Conservation (phyloP, 2,329 filamentous ascomycete species). For the Hypoxylon sp. region DNA sequence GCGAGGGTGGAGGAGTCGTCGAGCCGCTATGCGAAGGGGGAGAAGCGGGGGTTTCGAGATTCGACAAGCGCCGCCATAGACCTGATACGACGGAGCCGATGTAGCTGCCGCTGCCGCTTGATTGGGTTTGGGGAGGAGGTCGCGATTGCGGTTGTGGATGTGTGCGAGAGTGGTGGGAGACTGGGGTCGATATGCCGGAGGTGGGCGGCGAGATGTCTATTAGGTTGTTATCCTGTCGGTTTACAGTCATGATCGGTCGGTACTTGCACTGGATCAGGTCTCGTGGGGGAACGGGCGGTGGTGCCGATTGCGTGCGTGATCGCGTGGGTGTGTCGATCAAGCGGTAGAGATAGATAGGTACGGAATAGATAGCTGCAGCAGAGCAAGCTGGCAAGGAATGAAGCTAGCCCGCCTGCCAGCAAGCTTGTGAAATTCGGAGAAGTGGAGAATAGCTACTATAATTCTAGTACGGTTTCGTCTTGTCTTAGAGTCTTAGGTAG, state of each 20-base stretch:
- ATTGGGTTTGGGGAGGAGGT: constrained; percentile 32
- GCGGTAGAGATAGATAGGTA: constrained; percentile 9
- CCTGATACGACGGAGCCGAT: constrained; percentile 60
- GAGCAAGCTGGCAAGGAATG: neutral
- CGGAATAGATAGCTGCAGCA: constrained; percentile 8
- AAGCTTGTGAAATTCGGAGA: constrained; percentile 18
- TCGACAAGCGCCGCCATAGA: constrained; percentile 75
- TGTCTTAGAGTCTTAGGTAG: constrained; percentile 26
- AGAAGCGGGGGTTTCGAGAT: constrained; percentile 56
- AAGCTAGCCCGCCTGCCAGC: constrained; percentile 3
- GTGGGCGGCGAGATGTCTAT: constrained; percentile 51
- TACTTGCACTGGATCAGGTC: neutral
- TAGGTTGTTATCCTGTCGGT: constrained; percentile 48
- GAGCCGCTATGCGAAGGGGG: constrained; percentile 24
- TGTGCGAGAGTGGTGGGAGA: constrained; percentile 28
- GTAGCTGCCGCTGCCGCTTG: constrained; percentile 39
- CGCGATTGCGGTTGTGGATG: constrained; percentile 26
- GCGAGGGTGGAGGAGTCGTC: constrained; percentile 38
- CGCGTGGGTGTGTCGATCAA: constrained; percentile 35
- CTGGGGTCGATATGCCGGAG: constrained; percentile 47
- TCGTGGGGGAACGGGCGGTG: constrained; percentile 2
- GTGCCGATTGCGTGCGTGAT: constrained; percentile 23
- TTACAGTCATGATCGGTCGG: constrained; percentile 38
- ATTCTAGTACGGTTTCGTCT: constrained; percentile 6
- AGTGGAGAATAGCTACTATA: constrained; percentile 26